Evolutionary conservation across 2,329 filamentous ascomycete genomes (phyloP).

Genomic region (Sphaerulina vaccinii): DNA sequence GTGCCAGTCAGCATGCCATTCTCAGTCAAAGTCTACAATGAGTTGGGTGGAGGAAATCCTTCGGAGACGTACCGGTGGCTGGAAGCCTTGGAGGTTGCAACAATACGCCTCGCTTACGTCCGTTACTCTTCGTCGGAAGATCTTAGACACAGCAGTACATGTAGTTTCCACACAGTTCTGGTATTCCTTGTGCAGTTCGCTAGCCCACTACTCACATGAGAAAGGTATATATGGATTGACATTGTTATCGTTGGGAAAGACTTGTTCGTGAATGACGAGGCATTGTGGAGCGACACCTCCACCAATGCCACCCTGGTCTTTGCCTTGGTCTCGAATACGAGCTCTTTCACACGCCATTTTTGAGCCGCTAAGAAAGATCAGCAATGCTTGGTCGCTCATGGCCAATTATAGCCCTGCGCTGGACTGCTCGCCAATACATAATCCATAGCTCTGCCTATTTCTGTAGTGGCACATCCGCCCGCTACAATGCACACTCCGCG

Average conservation of each 20-base stretch:
- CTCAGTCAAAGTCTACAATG: neutral
- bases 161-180: neutral
- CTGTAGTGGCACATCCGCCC: too few relatives aligned
- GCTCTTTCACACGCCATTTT: neutral
- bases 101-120: neutral
- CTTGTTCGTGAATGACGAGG: neutral
- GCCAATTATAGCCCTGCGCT: neutral
- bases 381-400: neutral
- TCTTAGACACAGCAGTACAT: neutral
- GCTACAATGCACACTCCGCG: too few relatives aligned
- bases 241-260: neutral
- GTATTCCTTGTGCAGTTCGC: neutral
- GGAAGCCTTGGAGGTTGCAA: neutral
- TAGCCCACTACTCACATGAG: neutral
- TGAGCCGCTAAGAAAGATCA: neutral
- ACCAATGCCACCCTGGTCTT: constrained; percentile 6
- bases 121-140: neutral
- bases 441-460: too few relatives aligned
- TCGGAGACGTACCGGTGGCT: neutral
- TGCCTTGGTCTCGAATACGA: constrained; percentile 14
- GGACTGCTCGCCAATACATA: neutral
- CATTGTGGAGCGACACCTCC: too few relatives aligned
- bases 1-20: constrained; percentile 8
- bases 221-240: neutral
- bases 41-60: neutral